phyloP scores from a whole-genome alignment of 768 basidiomycete species.

The Rhizopogon sp. region DNA sequence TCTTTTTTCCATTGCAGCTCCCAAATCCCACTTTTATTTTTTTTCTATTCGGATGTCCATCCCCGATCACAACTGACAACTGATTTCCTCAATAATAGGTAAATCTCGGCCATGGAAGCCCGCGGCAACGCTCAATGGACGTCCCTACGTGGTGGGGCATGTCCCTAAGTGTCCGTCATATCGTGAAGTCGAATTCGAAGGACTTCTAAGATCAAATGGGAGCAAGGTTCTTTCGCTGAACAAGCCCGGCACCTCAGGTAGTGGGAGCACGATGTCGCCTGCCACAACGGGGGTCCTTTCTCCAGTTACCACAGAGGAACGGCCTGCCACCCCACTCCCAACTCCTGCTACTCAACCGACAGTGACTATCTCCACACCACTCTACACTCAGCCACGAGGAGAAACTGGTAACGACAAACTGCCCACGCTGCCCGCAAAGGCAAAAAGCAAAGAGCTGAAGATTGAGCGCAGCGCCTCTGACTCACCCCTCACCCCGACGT shows the following conservation, averaged over 20 bases:
- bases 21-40: background rate
- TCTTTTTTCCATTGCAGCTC: background rate
- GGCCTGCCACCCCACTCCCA: constrained; percentile 1
- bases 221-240: constrained; percentile 36
- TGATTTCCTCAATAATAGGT: constrained; percentile 4
- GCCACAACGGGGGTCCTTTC: constrained; percentile 15
- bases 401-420: background rate
- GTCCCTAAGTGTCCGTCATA: constrained; percentile 47
- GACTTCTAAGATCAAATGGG: constrained; percentile 53
- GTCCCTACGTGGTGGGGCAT: constrained; percentile 63
- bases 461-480: constrained; percentile 24
- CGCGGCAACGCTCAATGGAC: constrained; percentile 75
- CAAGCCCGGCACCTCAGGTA: constrained; percentile 9
- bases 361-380: constrained; percentile 18
- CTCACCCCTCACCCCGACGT: constrained; percentile 20
- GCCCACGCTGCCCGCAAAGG: constrained; percentile 15
- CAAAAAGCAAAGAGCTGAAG: background rate
- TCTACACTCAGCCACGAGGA: background rate
- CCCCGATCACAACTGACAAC: background rate
- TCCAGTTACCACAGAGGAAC: constrained; percentile 3
- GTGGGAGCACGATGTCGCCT: constrained; percentile 1
- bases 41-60: background rate
- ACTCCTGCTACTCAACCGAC: constrained; percentile 24
- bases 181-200: constrained; percentile 78
- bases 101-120: constrained; percentile 65